These are phyloP conservation scores for Prototheca wickerhamii DNA, from an alignment of 163 green algal species.

Conservation along the genomic window DNA sequence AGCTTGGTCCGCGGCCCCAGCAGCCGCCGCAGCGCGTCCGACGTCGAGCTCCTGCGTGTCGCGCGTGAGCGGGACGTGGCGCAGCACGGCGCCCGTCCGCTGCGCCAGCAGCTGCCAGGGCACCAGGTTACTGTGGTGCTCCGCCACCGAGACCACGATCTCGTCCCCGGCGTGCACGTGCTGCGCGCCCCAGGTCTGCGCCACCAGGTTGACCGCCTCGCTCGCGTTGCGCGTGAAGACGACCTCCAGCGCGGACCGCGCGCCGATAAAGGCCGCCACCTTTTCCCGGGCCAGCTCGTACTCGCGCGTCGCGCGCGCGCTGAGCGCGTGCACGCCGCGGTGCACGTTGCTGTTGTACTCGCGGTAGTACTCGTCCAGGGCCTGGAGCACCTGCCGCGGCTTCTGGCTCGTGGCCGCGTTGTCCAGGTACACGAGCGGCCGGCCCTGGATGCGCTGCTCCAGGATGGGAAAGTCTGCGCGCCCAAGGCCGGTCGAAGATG, in stretches of 20 bases:
- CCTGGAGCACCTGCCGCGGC: conserved; percentile 66
- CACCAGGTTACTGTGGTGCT: conserved; percentile 86
- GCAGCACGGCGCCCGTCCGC: conserved; percentile 47
- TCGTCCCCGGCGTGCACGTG: conserved; percentile 68
- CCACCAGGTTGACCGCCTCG: conserved; percentile 82
- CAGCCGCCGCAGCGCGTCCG: conserved; percentile 30
- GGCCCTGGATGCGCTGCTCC: conserved; percentile 78
- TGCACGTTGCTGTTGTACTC: conserved; percentile 97
- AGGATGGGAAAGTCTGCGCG: conserved; percentile 80
- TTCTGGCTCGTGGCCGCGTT: conserved; percentile 97
- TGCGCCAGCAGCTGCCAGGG: conserved; percentile 76
- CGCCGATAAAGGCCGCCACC: conserved; percentile 79
- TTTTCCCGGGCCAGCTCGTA: conserved; percentile 86
- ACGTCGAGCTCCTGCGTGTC: conserved; percentile 57
- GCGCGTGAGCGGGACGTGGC: conserved; percentile 34
- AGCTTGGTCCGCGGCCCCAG: conserved; percentile 52
- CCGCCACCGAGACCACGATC: conserved; percentile 81
- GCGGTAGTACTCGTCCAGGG: conserved; percentile 72
- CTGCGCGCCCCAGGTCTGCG: conserved; percentile 58
- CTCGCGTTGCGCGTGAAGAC: conserved; percentile 75
- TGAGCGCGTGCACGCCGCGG: conserved; percentile 80
- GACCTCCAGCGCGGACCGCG: conserved; percentile 57
- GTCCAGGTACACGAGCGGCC: conserved; percentile 93
- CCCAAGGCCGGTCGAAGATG: too few species aligned
- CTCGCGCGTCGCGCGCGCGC: conserved; percentile 67